These are phyloP conservation scores for Colletotrichum orbiculare DNA, from an alignment of 2,329 filamentous ascomycete species.

Conservation along the genomic window DNA sequence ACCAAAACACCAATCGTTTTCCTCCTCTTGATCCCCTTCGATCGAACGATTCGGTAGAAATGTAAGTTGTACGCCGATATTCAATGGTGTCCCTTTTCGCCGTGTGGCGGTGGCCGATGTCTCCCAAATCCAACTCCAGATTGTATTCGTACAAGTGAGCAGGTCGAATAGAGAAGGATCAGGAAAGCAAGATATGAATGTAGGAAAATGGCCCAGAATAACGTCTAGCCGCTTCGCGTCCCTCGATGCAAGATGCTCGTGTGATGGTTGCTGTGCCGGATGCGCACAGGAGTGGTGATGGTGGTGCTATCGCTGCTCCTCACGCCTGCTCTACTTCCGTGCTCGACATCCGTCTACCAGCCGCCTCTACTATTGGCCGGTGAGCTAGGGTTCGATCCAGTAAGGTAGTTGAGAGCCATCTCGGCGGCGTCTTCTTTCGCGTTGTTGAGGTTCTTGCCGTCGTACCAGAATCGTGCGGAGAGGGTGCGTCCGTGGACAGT, in stretches of 20 bases:
- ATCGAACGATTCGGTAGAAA: slow-evolving; percentile 30
- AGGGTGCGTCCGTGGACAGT: slow-evolving; percentile 74
- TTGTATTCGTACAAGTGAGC: slow-evolving; percentile 36
- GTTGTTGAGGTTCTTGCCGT: slow-evolving; percentile 87
- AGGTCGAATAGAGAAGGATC: slow-evolving; percentile 9
- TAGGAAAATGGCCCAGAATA: not conserved
- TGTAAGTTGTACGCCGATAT: slow-evolving; percentile 35
- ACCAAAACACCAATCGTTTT: slow-evolving; percentile 8
- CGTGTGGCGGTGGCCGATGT: slow-evolving; percentile 35
- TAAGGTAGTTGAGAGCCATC: slow-evolving; percentile 73
- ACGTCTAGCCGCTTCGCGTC: not conserved
- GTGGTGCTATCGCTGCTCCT: slow-evolving; percentile 2
- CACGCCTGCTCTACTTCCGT: not conserved
- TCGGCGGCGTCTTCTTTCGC: slow-evolving; percentile 93
- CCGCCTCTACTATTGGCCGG: slow-evolving; percentile 44
- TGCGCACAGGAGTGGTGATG: not conserved
- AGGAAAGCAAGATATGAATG: slow-evolving; percentile 14
- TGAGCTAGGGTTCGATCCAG: slow-evolving; percentile 53
- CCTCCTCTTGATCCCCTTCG: slow-evolving; percentile 3
- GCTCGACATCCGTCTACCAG: slow-evolving; percentile 19
- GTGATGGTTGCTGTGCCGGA: slow-evolving; percentile 17
- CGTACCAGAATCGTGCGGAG: slow-evolving; percentile 89
- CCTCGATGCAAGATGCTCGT: slow-evolving; percentile 27
- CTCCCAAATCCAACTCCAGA: slow-evolving; percentile 36
- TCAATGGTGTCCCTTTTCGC: slow-evolving; percentile 32